These are phyloP conservation scores for Aquilaria sinensis DNA, from an alignment of 345 rosid genomes.

Conservation along the genomic window DNA sequence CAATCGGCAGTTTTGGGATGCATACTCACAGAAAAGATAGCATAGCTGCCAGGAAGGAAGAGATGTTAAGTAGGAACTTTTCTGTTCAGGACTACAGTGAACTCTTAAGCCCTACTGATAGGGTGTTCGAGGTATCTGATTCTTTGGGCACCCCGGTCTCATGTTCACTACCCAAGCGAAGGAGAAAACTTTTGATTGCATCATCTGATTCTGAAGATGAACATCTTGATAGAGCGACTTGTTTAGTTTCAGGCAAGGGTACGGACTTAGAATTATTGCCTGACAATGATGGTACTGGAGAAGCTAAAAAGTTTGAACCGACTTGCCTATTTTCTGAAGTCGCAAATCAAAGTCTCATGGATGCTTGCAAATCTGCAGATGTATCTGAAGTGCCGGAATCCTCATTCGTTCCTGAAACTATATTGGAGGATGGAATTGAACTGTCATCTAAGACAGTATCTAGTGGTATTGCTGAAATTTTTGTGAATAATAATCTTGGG, in stretches of 20 bases:
- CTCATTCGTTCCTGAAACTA: slow-evolving; percentile 78
- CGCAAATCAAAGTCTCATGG: slow-evolving; percentile 21
- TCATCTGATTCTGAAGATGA: slow-evolving; percentile 93
- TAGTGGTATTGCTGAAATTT: slow-evolving; percentile 42
- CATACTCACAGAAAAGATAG: slow-evolving; percentile 27
- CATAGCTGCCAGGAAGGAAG: slow-evolving; percentile 69
- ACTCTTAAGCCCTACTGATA: slow-evolving; percentile 26
- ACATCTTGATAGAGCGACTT: slow-evolving; percentile 16
- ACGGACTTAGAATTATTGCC: slow-evolving; percentile 20
- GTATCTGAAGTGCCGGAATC: slow-evolving; percentile 81
- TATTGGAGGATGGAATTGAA: slow-evolving; percentile 40
- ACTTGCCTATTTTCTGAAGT: slow-evolving; percentile 27
- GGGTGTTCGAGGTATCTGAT: slow-evolving; percentile 27
- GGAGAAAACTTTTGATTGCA: slow-evolving; percentile 46
- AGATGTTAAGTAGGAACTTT: slow-evolving; percentile 57
- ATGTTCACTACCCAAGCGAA: slow-evolving; percentile 26
- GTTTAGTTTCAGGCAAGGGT: slow-evolving; percentile 19
- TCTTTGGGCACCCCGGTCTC: slow-evolving; percentile 40
- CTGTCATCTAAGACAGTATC: slow-evolving; percentile 35
- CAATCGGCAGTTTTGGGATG: slow-evolving; percentile 20
- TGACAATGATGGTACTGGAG: slow-evolving; percentile 22
- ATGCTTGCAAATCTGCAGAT: slow-evolving; percentile 41
- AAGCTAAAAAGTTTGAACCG: slow-evolving; percentile 24
- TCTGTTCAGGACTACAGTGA: slow-evolving; percentile 39
- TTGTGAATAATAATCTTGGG: slow-evolving; percentile 29